phyloP scores from a whole-genome alignment of 2,329 filamentous ascomycete species.

The Myriosclerotinia duriaeana region DNA sequence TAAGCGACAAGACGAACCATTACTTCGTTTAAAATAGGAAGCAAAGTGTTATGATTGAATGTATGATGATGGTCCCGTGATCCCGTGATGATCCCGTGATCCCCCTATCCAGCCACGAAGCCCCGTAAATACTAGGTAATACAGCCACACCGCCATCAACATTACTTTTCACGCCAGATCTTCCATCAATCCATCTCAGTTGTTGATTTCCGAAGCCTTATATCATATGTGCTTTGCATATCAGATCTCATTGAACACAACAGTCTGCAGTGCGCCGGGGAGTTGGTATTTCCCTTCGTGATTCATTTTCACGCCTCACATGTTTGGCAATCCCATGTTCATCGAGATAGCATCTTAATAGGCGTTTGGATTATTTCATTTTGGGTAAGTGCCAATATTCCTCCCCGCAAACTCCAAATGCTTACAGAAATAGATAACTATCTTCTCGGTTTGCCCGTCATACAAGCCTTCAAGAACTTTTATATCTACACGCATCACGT shows the following conservation, averaged over 20 bases:
- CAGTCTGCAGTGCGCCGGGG: neutral
- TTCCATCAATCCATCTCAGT: neutral
- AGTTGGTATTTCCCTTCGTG: neutral
- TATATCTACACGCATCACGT: neutral
- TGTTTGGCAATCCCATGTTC: neutral
- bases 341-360: neutral
- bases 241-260: neutral
- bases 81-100: conserved; percentile 4
- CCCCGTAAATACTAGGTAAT: no score
- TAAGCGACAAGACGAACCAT: no score
- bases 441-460: neutral
- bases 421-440: neutral
- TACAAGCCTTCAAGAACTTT: no score
- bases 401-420: no score
- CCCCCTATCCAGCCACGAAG: neutral
- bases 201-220: neutral
- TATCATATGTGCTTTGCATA: no score
- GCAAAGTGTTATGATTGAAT: no score
- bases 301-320: neutral
- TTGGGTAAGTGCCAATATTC: neutral
- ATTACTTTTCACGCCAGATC: neutral
- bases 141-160: neutral
- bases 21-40: no score
- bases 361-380: neutral
- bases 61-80: no score